Percentiles rank a stretch among this genome's conserved stretches.
Evolutionary conservation across 2,329 filamentous ascomycete genomes (phyloP).

Genomic region (Orbilia quercus): DNA sequence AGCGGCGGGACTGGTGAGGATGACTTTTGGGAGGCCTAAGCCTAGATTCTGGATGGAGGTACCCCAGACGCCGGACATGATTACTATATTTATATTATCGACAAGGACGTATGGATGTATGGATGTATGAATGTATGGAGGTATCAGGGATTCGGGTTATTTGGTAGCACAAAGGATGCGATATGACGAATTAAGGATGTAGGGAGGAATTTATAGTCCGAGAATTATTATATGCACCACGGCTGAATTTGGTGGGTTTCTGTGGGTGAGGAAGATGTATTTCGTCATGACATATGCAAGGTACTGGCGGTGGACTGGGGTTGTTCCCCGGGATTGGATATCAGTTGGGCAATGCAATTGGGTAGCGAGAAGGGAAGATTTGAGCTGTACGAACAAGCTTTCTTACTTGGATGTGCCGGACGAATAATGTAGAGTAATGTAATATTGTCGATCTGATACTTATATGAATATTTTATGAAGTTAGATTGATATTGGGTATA

Average conservation of each 20-base stretch:
- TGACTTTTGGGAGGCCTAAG: slow-evolving; percentile 70
- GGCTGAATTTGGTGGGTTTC: slow-evolving; percentile 27
- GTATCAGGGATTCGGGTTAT: too few species aligned
- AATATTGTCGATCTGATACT: too few species aligned
- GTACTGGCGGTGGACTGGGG: slow-evolving; percentile 13
- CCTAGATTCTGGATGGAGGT: slow-evolving; percentile 28
- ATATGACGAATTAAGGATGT: too few species aligned
- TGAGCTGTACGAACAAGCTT: too few species aligned
- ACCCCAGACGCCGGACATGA: slow-evolving; percentile 29
- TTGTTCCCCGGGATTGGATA: neutral
- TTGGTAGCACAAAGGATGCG: too few species aligned
- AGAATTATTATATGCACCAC: slow-evolving; percentile 3
- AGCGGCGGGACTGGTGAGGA: slow-evolving; percentile 78
- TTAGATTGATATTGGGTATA: too few species aligned
- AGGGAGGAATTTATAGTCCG: neutral
- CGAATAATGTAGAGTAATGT: too few species aligned
- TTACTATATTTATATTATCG: neutral
- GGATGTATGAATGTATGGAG: neutral
- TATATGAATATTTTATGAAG: too few species aligned
- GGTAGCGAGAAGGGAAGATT: too few species aligned
- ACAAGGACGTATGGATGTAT: neutral
- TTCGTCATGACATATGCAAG: slow-evolving; percentile 53
- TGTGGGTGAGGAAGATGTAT: slow-evolving; percentile 49
- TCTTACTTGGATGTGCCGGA: too few species aligned
- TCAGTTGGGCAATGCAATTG: too few species aligned